These are phyloP conservation scores for Sabuloglossum arenarium DNA, from an alignment of 495 filamentous ascomycete species.

Conservation along the genomic window DNA sequence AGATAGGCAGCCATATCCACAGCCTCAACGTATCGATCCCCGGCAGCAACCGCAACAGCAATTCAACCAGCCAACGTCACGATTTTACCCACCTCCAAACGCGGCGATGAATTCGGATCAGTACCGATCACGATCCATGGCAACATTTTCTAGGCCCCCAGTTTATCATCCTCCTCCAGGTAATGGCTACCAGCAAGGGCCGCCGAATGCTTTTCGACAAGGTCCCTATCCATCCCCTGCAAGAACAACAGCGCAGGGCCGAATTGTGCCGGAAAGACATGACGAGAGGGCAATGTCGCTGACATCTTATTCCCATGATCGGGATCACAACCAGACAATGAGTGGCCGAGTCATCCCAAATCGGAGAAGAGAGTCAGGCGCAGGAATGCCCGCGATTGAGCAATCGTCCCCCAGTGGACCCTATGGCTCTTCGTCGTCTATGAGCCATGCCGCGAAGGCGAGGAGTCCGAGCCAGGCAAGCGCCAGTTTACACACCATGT, in stretches of 20 bases:
- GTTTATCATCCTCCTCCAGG: slow-evolving; percentile 42
- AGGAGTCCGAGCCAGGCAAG: slow-evolving; percentile 19
- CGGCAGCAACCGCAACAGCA: slow-evolving; percentile 37
- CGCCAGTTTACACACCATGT: slow-evolving; percentile 34
- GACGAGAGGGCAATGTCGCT: slow-evolving; percentile 93
- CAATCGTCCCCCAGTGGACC: not conserved
- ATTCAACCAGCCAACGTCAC: slow-evolving; percentile 31
- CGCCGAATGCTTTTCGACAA: slow-evolving; percentile 55
- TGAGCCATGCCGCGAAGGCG: slow-evolving; percentile 11
- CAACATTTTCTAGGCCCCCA: slow-evolving; percentile 41
- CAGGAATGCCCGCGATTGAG: slow-evolving; percentile 11
- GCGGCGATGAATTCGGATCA: slow-evolving; percentile 68
- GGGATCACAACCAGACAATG: slow-evolving; percentile 68
- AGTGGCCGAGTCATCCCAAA: slow-evolving; percentile 74
- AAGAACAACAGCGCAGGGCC: slow-evolving; percentile 74
- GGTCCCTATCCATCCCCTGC: slow-evolving; percentile 46
- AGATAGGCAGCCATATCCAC: slow-evolving; percentile 38
- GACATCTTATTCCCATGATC: slow-evolving; percentile 60
- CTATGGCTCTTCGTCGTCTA: not conserved
- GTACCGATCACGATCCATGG: slow-evolving; percentile 84
- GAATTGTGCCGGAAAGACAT: slow-evolving; percentile 74
- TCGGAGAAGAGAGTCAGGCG: slow-evolving; percentile 34
- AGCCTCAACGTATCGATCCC: slow-evolving; percentile 49
- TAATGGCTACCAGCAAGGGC: slow-evolving; percentile 37
- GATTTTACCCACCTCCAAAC: slow-evolving; percentile 29